Percentiles rank a stretch among this genome's conserved stretches.
Evolutionary conservation across 306 rosid genomes (phyloP).

Genomic region (Coriaria nepalensis): DNA sequence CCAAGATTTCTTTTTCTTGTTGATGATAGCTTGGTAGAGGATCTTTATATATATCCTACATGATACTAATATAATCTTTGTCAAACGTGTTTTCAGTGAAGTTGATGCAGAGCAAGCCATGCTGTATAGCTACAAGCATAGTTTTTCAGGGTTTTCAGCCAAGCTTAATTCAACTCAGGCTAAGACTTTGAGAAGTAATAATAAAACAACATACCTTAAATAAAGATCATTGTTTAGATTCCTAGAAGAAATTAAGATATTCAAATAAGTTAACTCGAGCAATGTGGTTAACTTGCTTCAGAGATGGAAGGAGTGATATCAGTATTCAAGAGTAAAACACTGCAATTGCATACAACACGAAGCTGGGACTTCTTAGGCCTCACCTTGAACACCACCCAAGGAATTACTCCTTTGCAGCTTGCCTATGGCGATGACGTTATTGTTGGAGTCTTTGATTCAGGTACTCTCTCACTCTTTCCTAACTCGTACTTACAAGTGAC

Average conservation of each 20-base stretch:
- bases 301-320: constrained; percentile 44
- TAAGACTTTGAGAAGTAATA: constrained; percentile 28
- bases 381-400: constrained; percentile 5
- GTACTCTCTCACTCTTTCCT: constrained; percentile 8
- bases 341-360: constrained; percentile 38
- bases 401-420: constrained; percentile 14
- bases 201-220: background rate
- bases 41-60: too few relatives aligned
- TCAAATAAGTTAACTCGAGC: too few relatives aligned
- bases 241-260: background rate
- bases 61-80: too few relatives aligned
- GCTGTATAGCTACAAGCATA: constrained; percentile 45
- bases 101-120: constrained; percentile 36
- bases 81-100: constrained; percentile 31
- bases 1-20: background rate
- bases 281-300: too few relatives aligned
- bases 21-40: background rate
- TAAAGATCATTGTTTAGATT: background rate
- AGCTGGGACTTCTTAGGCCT: constrained; percentile 53
- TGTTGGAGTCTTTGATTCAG: constrained; percentile 47
- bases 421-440: constrained; percentile 25
- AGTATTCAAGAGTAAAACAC: constrained; percentile 31
- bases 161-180: constrained; percentile 44
- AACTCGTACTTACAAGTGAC: too few relatives aligned
- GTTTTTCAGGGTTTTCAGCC: constrained; percentile 54